phyloP scores from a whole-genome alignment of 768 basidiomycete species.

The Hemileccinum rubropunctum region DNA sequence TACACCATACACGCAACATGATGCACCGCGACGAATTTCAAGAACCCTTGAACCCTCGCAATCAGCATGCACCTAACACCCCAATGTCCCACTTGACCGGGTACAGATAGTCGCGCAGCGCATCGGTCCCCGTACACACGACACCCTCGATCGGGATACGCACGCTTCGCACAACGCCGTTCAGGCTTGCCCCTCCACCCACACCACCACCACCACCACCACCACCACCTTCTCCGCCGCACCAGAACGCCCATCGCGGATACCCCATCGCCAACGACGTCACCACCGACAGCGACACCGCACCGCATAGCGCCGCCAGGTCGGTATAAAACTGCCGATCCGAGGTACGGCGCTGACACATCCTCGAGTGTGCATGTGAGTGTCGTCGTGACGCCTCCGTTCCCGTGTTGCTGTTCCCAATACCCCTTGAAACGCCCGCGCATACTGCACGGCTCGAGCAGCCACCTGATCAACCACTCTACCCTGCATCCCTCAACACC shows the following conservation, averaged over 20 bases:
- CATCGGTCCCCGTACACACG: constrained; percentile 27
- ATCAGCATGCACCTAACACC: constrained; percentile 52
- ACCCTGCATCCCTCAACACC: constrained; percentile 66
- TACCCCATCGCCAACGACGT: constrained; percentile 77
- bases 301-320: constrained; percentile 83
- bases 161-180: constrained; percentile 49
- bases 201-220: neutral
- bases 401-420: neutral
- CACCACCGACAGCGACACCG: constrained; percentile 84
- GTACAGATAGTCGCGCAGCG: constrained; percentile 60
- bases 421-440: constrained; percentile 2
- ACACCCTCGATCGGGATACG: constrained; percentile 49
- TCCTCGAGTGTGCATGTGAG: constrained; percentile 42
- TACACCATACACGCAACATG: constrained; percentile 77
- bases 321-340: constrained; percentile 83
- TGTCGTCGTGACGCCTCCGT: constrained; percentile 2
- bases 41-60: constrained; percentile 51
- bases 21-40: constrained; percentile 69
- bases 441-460: constrained; percentile 58
- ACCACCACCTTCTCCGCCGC: constrained; percentile 62
- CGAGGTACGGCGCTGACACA: constrained; percentile 58
- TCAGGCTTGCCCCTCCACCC: neutral
- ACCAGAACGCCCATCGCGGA: constrained; percentile 78
- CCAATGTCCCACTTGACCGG: constrained; percentile 64
- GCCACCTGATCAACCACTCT: constrained; percentile 50